Conservation (phyloP, 108 stramenopile species). For the Mayamaea pseudoterrestris region DNA sequence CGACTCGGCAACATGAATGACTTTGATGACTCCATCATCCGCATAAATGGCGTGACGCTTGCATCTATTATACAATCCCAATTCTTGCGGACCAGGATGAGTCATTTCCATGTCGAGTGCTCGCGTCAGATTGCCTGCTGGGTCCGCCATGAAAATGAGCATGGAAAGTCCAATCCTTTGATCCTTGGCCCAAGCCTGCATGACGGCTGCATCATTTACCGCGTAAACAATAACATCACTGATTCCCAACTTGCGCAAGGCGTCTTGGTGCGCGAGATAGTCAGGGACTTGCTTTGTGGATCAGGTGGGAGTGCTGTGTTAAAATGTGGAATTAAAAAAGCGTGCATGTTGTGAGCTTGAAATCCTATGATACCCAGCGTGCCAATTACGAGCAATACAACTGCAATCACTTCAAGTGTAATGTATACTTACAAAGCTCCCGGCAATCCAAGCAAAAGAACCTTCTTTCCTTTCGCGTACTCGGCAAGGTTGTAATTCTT, state of each 20-base stretch:
- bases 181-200: slow-evolving; percentile 65
- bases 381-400: no score
- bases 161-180: slow-evolving; percentile 36
- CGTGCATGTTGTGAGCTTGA: no score
- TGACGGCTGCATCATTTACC: slow-evolving; percentile 65
- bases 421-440: no score
- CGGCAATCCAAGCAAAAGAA: slow-evolving; percentile 49
- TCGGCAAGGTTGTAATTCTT: slow-evolving; percentile 39
- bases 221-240: slow-evolving; percentile 57
- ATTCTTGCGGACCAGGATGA: slow-evolving; percentile 41
- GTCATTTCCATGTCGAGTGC: slow-evolving; percentile 65
- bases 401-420: no score
- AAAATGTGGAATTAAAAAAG: no score
- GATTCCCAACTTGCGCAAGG: slow-evolving; percentile 34
- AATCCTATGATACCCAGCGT: no score
- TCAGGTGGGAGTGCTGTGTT: slow-evolving; percentile 71
- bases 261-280: slow-evolving; percentile 69
- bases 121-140: slow-evolving; percentile 50
- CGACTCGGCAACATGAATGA: slow-evolving; percentile 41
- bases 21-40: slow-evolving; percentile 50
- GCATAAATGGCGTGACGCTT: slow-evolving; percentile 64
- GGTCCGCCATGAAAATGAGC: slow-evolving; percentile 55
- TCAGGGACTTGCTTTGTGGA: slow-evolving; percentile 67
- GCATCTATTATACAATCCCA: slow-evolving; percentile 52
- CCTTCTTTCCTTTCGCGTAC: slow-evolving; percentile 34